These are phyloP conservation scores for Pythium folliculosum DNA, from an alignment of 352 stramenopile genomes.

Conservation along the genomic window DNA sequence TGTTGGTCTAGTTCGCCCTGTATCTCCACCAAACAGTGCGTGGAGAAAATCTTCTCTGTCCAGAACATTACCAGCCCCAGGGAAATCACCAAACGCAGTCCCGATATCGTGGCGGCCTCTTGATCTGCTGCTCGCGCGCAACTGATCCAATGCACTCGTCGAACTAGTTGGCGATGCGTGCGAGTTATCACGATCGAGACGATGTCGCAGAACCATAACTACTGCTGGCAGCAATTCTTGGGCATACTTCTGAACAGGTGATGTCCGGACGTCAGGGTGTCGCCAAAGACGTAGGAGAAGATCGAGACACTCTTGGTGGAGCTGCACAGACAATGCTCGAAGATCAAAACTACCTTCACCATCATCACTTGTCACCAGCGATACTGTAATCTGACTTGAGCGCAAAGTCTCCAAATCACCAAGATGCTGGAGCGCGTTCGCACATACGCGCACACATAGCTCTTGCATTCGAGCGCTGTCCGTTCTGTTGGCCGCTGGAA, in stretches of 20 bases:
- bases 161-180: conserved; percentile 14
- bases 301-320: conserved; percentile 66
- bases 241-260: conserved; percentile 53
- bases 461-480: conserved; percentile 51
- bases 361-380: conserved; percentile 53
- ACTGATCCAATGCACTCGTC: conserved; percentile 15
- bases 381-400: conserved; percentile 60
- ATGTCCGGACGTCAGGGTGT: conserved; percentile 44
- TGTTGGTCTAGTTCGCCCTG: conserved; percentile 7
- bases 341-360: conserved; percentile 52
- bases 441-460: conserved; percentile 68
- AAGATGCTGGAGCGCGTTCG: conserved; percentile 58
- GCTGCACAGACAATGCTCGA: conserved; percentile 50
- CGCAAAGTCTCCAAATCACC: conserved; percentile 71
- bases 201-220: conserved; percentile 78
- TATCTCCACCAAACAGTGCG: conserved; percentile 51
- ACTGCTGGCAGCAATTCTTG: conserved; percentile 67
- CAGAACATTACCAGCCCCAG: conserved; percentile 16
- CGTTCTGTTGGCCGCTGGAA: neutral
- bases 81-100: conserved; percentile 20
- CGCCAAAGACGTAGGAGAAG: conserved; percentile 63
- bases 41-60: conserved; percentile 33
- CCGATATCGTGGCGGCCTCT: conserved; percentile 16
- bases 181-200: conserved; percentile 50
- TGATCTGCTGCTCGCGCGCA: conserved; percentile 5